Conservation (phyloP, 2,329 filamentous ascomycete genomes). For the Thelonectria blattea region DNA sequence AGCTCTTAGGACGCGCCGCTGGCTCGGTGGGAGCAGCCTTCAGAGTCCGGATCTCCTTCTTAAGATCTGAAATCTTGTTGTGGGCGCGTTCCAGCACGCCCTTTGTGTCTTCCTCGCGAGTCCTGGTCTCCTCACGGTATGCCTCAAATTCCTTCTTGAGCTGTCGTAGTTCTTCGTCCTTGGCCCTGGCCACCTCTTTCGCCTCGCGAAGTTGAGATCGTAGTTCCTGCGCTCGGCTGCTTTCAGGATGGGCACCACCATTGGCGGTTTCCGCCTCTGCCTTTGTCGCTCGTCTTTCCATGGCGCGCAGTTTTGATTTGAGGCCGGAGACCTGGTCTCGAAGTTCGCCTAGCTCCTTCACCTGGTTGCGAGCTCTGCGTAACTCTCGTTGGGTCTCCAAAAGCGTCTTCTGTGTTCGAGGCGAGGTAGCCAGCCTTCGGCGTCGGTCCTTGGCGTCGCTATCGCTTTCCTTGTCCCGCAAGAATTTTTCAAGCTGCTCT, state of each 20-base stretch:
- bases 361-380: conserved; percentile 59
- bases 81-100: conserved; percentile 63
- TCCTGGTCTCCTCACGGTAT: conserved; percentile 60
- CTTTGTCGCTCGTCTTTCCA: conserved; percentile 52
- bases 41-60: conserved; percentile 57
- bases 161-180: conserved; percentile 56
- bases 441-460: conserved; percentile 41
- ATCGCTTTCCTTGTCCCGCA: conserved; percentile 45
- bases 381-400: conserved; percentile 61
- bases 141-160: conserved; percentile 60
- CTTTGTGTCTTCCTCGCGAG: conserved; percentile 60
- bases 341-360: conserved; percentile 57
- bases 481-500: conserved; percentile 51
- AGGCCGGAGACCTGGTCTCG: conserved; percentile 60
- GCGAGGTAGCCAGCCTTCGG: conserved; percentile 51
- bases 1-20: conserved; percentile 38
- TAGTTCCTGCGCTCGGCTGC: conserved; percentile 44
- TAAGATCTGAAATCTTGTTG: conserved; percentile 61
- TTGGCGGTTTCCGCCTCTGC: conserved; percentile 45
- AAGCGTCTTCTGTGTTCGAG: conserved; percentile 57
- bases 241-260: conserved; percentile 29
- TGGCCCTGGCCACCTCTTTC: conserved; percentile 52
- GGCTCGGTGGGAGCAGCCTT: conserved; percentile 41
- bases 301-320: conserved; percentile 56
- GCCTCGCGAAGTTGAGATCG: conserved; percentile 50